A percentile compares a stretch with the other conserved stretches of the same genome.
Evolutionary conservation across 148 eudicot species (phyloP).

Genomic region (Suaeda aralocaspica): DNA sequence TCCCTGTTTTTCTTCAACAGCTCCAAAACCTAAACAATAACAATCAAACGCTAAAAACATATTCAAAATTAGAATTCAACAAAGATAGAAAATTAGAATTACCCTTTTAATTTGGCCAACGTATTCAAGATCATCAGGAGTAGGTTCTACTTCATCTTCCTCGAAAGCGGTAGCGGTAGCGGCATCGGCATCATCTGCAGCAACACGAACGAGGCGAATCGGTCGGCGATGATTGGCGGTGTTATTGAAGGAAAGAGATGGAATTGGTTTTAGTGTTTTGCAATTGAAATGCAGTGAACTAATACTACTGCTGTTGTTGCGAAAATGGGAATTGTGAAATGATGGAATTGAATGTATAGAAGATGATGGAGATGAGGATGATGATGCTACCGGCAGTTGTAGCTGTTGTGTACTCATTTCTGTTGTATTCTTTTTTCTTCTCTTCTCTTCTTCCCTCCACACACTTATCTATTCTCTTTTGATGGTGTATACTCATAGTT

Average conservation of each 20-base stretch:
- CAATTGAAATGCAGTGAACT: neutral
- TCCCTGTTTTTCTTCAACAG: constrained; percentile 82
- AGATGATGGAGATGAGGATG: too few species aligned
- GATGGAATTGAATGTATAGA: too few species aligned
- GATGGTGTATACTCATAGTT: too few species aligned
- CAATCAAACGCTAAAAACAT: neutral
- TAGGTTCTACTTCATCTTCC: constrained; percentile 38
- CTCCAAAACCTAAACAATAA: constrained; percentile 67
- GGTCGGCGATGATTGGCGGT: constrained; percentile 14
- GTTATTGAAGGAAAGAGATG: constrained; percentile 3
- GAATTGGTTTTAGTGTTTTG: neutral
- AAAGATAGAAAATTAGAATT: neutral
- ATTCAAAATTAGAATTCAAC: neutral
- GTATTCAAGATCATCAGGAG: constrained; percentile 64
- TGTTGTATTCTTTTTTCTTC: too few species aligned
- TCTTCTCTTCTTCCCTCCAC: too few species aligned
- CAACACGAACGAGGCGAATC: constrained; percentile 8
- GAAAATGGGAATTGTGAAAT: constrained; percentile 3
- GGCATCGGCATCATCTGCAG: neutral
- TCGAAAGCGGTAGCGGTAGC: constrained; percentile 13
- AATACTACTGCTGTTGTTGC: constrained; percentile 7
- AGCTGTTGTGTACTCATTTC: too few species aligned
- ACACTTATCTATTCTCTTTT: too few species aligned
- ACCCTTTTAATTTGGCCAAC: constrained; percentile 66
- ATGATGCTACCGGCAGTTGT: too few species aligned